Conservation (phyloP, 2,329 filamentous ascomycete species). For the Phyllosticta citribraziliensis region DNA sequence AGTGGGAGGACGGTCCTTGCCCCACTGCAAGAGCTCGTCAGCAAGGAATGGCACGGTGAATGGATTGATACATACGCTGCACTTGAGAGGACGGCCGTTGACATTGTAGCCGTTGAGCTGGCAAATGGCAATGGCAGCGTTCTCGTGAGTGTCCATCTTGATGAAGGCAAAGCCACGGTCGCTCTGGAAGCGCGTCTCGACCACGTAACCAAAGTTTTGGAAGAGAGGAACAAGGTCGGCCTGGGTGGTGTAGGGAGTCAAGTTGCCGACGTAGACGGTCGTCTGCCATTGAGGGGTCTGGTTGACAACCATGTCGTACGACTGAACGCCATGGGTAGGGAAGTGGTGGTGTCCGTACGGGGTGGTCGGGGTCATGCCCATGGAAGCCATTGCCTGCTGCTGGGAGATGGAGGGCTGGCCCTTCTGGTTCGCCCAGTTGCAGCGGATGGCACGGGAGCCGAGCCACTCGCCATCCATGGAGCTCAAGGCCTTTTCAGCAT, state of each 20-base stretch:
- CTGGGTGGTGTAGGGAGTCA: slow-evolving; percentile 95
- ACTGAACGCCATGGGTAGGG: slow-evolving; percentile 90
- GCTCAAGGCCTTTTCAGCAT: slow-evolving; percentile 91
- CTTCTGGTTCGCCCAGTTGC: slow-evolving; percentile 99
- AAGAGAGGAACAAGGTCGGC: slow-evolving; percentile 96
- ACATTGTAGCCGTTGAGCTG: slow-evolving; percentile 97
- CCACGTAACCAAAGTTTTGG: slow-evolving; percentile 96
- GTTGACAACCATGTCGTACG: slow-evolving; percentile 91
- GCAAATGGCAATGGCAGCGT: slow-evolving; percentile 96
- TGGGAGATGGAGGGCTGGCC: slow-evolving; percentile 98
- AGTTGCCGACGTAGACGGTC: slow-evolving; percentile 93
- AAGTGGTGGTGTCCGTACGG: slow-evolving; percentile 97
- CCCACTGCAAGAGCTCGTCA: slow-evolving; percentile 59
- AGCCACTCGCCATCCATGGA: slow-evolving; percentile 99
- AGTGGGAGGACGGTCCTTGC: slow-evolving; percentile 92
- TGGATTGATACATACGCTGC: slow-evolving; percentile 67
- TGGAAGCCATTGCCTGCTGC: slow-evolving; percentile 91
- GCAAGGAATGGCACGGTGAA: slow-evolving; percentile 15
- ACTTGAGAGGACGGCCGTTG: slow-evolving; percentile 93
- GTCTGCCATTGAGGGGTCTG: slow-evolving; percentile 98
- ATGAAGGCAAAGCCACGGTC: slow-evolving; percentile 97
- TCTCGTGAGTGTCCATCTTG: slow-evolving; percentile 98
- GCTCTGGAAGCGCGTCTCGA: slow-evolving; percentile 95
- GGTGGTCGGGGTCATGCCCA: slow-evolving; percentile 96
- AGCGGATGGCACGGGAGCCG: slow-evolving; percentile 92